phyloP scores from a whole-genome alignment of 176 grass and related monocot genomes.

The Musa acuminata region DNA sequence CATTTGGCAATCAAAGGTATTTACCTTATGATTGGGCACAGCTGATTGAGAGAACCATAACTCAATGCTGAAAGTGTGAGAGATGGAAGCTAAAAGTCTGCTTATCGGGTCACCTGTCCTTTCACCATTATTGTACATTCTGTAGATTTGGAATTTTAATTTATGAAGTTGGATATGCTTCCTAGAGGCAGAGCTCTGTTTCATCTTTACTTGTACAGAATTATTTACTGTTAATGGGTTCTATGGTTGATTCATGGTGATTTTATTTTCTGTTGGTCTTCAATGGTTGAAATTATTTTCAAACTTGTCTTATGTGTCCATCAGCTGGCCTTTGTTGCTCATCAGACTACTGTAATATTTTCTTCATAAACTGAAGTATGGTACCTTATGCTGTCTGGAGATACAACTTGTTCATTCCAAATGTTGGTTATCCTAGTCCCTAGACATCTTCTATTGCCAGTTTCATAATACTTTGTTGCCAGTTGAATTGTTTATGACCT shows the following conservation, averaged over 20 bases:
- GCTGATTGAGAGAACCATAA: background rate
- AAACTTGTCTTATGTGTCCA: too few species aligned
- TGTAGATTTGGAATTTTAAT: background rate
- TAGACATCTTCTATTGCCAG: too few species aligned
- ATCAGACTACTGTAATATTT: too few species aligned
- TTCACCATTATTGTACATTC: background rate
- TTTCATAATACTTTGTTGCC: too few species aligned
- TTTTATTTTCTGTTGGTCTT: background rate
- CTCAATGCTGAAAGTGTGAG: background rate
- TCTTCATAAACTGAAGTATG: too few species aligned
- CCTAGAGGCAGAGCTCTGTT: slow-evolving; percentile 2
- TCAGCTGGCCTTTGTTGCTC: too few species aligned
- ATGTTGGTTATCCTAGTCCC: too few species aligned
- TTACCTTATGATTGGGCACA: background rate
- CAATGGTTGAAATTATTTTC: background rate
- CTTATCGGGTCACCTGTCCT: background rate
- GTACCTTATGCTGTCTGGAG: too few species aligned
- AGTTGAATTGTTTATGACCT: too few species aligned
- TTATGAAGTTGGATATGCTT: background rate
- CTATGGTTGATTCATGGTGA: slow-evolving; percentile 6
- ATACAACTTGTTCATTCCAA: too few species aligned
- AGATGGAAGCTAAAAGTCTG: background rate
- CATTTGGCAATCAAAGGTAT: background rate
- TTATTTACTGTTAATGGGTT: background rate
- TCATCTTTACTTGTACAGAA: background rate